Conservation (phyloP, 2,329 filamentous ascomycete species). For the Fonsecaea erecta region DNA sequence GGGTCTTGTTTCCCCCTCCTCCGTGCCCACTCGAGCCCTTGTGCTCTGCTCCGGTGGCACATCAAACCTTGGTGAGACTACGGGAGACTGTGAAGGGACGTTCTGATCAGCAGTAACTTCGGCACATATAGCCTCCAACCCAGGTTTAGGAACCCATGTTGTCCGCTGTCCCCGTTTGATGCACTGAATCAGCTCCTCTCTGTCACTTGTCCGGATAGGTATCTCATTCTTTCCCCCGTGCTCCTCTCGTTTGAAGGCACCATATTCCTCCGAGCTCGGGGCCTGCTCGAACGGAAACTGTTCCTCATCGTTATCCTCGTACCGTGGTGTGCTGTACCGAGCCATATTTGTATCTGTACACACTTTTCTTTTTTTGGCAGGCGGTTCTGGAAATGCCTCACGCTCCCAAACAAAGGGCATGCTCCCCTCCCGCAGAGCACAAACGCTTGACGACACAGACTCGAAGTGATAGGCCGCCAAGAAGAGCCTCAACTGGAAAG, state of each 20-base stretch:
- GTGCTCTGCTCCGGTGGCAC: constrained; percentile 56
- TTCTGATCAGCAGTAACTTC: constrained; percentile 31
- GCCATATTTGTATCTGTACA: constrained; percentile 23
- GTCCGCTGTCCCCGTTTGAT: constrained; percentile 80
- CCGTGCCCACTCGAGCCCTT: neutral
- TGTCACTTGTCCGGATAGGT: constrained; percentile 52
- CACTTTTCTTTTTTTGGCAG: constrained; percentile 36
- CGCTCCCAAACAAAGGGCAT: constrained; percentile 36
- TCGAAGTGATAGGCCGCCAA: neutral
- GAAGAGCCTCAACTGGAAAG: neutral
- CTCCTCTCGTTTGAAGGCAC: neutral
- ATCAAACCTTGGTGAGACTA: neutral
- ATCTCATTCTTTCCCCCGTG: neutral
- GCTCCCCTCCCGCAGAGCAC: constrained; percentile 16
- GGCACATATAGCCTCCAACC: constrained; percentile 54
- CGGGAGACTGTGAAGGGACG: constrained; percentile 5
- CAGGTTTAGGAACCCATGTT: constrained; percentile 69
- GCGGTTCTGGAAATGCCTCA: constrained; percentile 14
- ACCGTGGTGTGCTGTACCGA: constrained; percentile 18
- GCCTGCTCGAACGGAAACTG: constrained; percentile 1
- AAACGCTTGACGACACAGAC: neutral
- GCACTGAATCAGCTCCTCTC: constrained; percentile 79
- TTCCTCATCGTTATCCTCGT: constrained; percentile 17
- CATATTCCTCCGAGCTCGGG: neutral
- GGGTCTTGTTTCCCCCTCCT: constrained; percentile 54